Percentiles rank a stretch among this genome's conserved stretches.
phyloP scores from a whole-genome alignment of 2,329 filamentous ascomycete genomes.

The Hirsutella rhossiliensis region DNA sequence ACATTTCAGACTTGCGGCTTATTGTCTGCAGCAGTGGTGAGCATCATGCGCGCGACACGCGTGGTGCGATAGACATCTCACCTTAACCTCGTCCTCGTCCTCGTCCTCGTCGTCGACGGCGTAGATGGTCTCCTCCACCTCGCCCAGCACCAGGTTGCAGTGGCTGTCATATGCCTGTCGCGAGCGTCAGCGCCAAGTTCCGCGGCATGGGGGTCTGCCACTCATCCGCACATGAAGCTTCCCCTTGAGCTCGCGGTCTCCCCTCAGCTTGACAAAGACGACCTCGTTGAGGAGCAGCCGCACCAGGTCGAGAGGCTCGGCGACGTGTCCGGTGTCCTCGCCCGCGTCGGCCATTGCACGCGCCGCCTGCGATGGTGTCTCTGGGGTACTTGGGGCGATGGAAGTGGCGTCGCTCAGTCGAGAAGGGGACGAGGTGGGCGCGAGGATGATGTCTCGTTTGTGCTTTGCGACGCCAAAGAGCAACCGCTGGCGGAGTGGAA shows the following conservation, averaged over 20 bases:
- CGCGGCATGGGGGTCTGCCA: not conserved
- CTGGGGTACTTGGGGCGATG: no score
- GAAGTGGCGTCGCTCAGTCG: not conserved
- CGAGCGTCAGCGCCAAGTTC: constrained; percentile 2
- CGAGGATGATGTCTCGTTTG: not conserved
- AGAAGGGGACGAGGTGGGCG: not conserved
- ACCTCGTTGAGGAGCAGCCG: constrained; percentile 89
- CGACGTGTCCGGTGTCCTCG: constrained; percentile 59
- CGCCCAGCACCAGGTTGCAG: constrained; percentile 91
- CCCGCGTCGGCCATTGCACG: constrained; percentile 68
- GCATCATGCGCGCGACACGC: not conserved
- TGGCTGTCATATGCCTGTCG: constrained; percentile 91
- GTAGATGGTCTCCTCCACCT: constrained; percentile 96
- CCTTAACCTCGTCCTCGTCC: constrained; percentile 63
- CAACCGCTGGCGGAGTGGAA: constrained; percentile 5
- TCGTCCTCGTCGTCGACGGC: constrained; percentile 83
- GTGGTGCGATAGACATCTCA: constrained; percentile 18
- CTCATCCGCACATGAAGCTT: constrained; percentile 66
- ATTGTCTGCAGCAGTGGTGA: constrained; percentile 51
- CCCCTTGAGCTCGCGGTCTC: constrained; percentile 90
- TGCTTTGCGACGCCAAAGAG: no score
- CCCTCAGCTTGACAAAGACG: constrained; percentile 93
- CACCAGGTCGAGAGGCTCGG: constrained; percentile 92
- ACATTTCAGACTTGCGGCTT: constrained; percentile 96
- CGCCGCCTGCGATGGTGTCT: not conserved